A percentile compares a stretch with the other conserved stretches of the same genome.
Conservation (phyloP, 768 basidiomycete species). For the Galerina sulciceps region DNA sequence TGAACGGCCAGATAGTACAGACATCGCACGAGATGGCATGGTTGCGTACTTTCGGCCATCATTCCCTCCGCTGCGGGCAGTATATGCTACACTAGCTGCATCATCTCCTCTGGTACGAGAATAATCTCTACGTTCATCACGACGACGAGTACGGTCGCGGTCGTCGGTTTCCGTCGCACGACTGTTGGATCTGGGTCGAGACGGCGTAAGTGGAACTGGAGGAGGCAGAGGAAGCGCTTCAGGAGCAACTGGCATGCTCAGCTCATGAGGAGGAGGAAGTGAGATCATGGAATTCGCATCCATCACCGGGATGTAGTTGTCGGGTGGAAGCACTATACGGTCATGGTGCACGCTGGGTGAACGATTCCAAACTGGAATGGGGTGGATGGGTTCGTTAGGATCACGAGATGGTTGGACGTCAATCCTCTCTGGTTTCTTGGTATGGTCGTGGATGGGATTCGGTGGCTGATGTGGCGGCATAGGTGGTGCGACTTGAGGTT, state of each 20-base stretch:
- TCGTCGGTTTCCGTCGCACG: not conserved
- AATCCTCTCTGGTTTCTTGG: constrained; percentile 18
- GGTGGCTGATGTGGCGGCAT: constrained; percentile 15
- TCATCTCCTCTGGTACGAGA: not conserved
- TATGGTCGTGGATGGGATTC: not conserved
- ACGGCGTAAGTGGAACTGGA: not conserved
- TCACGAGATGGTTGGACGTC: constrained; percentile 16
- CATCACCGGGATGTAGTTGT: constrained; percentile 54
- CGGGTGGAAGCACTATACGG: constrained; percentile 41
- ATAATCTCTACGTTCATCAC: not conserved
- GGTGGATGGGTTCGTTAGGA: constrained; percentile 18
- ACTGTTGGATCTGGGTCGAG: constrained; percentile 7
- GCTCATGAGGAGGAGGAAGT: constrained; percentile 57
- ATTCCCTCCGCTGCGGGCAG: not conserved
- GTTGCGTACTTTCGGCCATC: constrained; percentile 2
- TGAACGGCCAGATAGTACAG: constrained; percentile 34
- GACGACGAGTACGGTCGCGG: too few relatives aligned
- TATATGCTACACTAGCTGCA: not conserved
- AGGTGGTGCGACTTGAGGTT: constrained; percentile 24
- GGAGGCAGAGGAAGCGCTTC: constrained; percentile 5
- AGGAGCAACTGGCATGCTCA: constrained; percentile 32
- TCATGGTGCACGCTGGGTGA: constrained; percentile 27
- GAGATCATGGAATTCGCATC: constrained; percentile 40
- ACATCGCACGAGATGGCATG: constrained; percentile 19
- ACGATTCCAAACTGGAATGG: constrained; percentile 18